These are phyloP conservation scores for Oropetium thomaeum DNA, from an alignment of 176 grass and related monocot genomes.

Conservation along the genomic window DNA sequence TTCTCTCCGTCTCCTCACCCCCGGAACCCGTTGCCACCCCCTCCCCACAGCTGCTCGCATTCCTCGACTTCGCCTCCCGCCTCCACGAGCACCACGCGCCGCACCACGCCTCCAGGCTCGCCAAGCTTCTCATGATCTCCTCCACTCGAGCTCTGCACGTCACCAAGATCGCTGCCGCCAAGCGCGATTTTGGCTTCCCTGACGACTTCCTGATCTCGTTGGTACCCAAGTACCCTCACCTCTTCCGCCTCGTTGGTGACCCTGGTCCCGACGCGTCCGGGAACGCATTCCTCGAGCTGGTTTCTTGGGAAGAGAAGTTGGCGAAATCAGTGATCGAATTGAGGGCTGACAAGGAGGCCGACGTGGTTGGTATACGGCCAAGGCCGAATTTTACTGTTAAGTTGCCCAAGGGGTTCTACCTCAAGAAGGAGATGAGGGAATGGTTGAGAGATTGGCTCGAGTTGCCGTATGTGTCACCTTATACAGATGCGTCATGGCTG, in stretches of 20 bases:
- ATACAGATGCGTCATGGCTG: conserved; percentile 44
- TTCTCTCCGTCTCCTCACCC: conserved; percentile 58
- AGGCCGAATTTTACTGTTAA: conserved; percentile 72
- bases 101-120: conserved; percentile 56
- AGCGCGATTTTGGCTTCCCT: conserved; percentile 79
- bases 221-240: conserved; percentile 52
- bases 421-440: conserved; percentile 86
- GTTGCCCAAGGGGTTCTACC: conserved; percentile 68
- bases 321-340: conserved; percentile 66
- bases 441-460: conserved; percentile 96
- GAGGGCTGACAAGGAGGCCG: conserved; percentile 66
- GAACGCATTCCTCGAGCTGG: conserved; percentile 56
- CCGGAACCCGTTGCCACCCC: conserved; percentile 51
- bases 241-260: conserved; percentile 52
- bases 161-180: conserved; percentile 60
- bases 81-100: conserved; percentile 40
- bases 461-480: conserved; percentile 69
- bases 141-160: conserved; percentile 51
- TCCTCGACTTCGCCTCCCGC: conserved; percentile 41
- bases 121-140: conserved; percentile 91
- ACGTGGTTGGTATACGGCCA: conserved; percentile 49
- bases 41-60: conserved; percentile 50
- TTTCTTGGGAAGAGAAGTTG: conserved; percentile 46
- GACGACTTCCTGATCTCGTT: conserved; percentile 69
- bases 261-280: conserved; percentile 43